Conservation (phyloP, 176 grass and related monocot genomes). For the barley (Hordeum vulgare) region DNA sequence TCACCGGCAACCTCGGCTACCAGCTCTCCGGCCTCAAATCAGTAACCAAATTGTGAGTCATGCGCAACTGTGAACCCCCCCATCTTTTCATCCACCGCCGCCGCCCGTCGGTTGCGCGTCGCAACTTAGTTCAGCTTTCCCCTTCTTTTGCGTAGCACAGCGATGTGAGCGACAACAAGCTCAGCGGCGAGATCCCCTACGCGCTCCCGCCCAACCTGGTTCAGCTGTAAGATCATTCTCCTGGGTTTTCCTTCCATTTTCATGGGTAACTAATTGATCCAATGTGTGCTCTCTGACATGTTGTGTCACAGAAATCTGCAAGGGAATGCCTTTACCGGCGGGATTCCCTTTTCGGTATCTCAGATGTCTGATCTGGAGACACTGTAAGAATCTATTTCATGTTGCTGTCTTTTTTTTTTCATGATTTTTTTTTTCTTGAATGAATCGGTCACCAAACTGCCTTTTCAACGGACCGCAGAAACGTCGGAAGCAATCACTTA, state of each 20-base stretch:
- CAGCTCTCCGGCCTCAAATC: constrained; percentile 79
- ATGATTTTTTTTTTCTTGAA: not conserved
- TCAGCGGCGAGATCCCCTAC: constrained; percentile 77
- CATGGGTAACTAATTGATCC: not conserved
- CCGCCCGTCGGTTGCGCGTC: constrained; percentile 32
- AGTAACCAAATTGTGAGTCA: constrained; percentile 93
- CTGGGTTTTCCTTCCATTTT: not conserved
- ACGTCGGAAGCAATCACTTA: constrained; percentile 69
- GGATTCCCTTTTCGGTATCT: constrained; percentile 80
- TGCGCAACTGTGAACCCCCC: constrained; percentile 5
- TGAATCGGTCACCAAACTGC: not conserved
- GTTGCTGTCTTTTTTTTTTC: not conserved
- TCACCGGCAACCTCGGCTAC: constrained; percentile 72
- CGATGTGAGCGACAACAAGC: constrained; percentile 90
- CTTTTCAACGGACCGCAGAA: constrained; percentile 40
- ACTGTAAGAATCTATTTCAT: constrained; percentile 47
- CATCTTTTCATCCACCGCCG: not conserved
- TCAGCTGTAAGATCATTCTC: constrained; percentile 54
- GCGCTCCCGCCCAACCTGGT: constrained; percentile 85
- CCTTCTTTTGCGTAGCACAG: constrained; percentile 78
- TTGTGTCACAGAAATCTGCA: constrained; percentile 57
- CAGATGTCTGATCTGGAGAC: constrained; percentile 83
- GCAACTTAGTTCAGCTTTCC: constrained; percentile 60
- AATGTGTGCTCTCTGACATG: not conserved
- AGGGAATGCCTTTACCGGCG: constrained; percentile 71